Evolutionary conservation across 345 rosid species (phyloP).

Genomic region (Brassica rapa): DNA sequence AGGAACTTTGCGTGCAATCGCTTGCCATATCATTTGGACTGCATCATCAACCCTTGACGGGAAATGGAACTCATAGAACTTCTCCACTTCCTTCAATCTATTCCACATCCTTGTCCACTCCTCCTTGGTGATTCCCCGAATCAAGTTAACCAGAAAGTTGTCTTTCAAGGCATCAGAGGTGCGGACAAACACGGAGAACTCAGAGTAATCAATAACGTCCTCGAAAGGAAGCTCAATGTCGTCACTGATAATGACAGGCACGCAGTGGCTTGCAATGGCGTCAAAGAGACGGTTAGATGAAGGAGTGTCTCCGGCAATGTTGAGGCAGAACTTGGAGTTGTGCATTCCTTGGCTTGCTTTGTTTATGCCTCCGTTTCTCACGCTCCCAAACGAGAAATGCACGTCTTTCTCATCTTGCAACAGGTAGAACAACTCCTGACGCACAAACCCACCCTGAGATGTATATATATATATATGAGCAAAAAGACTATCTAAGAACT

Average conservation of each 20-base stretch:
- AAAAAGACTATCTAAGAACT: too few species aligned
- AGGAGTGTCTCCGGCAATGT: slow-evolving; percentile 98
- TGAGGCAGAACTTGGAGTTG: slow-evolving; percentile 89
- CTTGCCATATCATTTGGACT: slow-evolving; percentile 95
- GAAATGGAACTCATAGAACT: slow-evolving; percentile 61
- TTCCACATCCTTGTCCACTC: slow-evolving; percentile 89
- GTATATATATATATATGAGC: neutral
- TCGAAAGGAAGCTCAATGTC: slow-evolving; percentile 95
- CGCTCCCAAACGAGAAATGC: slow-evolving; percentile 91
- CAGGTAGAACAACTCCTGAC: slow-evolving; percentile 85
- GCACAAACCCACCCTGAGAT: slow-evolving; percentile 79
- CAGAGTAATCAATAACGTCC: slow-evolving; percentile 85
- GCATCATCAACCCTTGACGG: slow-evolving; percentile 82
- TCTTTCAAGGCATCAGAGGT: slow-evolving; percentile 76
- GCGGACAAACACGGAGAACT: slow-evolving; percentile 85
- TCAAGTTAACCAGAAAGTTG: slow-evolving; percentile 64
- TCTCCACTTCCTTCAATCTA: slow-evolving; percentile 64
- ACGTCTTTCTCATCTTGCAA: slow-evolving; percentile 88
- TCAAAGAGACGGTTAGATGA: slow-evolving; percentile 95
- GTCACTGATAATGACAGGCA: slow-evolving; percentile 93
- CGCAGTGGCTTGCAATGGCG: slow-evolving; percentile 95
- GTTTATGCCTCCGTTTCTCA: slow-evolving; percentile 67
- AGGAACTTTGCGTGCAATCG: slow-evolving; percentile 81
- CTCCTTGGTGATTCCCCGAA: slow-evolving; percentile 62
- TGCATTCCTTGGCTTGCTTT: slow-evolving; percentile 86